Base-by-base conservation (phyloP, 2,329 filamentous ascomycete species). In the Fusarium nematophilum region DNA sequence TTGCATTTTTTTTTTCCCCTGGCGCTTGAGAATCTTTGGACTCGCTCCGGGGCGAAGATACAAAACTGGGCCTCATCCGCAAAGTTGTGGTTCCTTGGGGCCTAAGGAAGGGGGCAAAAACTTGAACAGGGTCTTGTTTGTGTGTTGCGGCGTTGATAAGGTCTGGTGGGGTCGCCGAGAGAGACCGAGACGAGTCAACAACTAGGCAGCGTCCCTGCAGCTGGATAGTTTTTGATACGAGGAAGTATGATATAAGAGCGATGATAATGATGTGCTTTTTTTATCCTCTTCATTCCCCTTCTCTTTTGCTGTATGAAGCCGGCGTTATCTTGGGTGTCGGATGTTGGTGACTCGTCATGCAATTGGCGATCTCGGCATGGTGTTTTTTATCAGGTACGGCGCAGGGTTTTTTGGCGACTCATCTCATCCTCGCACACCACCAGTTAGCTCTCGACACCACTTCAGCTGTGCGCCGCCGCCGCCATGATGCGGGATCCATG, bases 121-220 rank as follows among this genome's bases (percentile, higher is more conserved):
- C 48, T 64, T 44, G 23, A 53, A 30, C 17, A 53, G n/a, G 42
- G 37, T 30, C 49, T 39, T n/a, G 23, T 6, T 26, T 40, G 43
- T 30, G 29, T 31, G 47, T 47, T 37, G 46, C 38, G 45, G 31
- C 51, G 50, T 65, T n/a, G 68, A 69, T 70, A 70, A 69, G 68
- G 58, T 36, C 34, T 52, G 57, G 69, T 71, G 69, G 68, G 66
- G n/a, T 69, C 69, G 66, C 67, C 67, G 68, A 69, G 57, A 66
- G 60, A 68, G 66, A 65, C 67, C 69, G 68, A 70, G 65, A 68
- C 56, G 39, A 49, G 56, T 40, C 51, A 54, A n/a, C 42, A 15
- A 31, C 21, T 18, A 33, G 23, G 46, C 48, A 59, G 59, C 64
- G 53, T 64, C 30, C 57, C 59, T 21, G 21, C 9, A 38, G 30